Percentiles rank a stretch among this genome's conserved stretches.
Evolutionary conservation across 2,329 filamentous ascomycete species (phyloP).

Genomic region (Cadophora luteo-olivacea): DNA sequence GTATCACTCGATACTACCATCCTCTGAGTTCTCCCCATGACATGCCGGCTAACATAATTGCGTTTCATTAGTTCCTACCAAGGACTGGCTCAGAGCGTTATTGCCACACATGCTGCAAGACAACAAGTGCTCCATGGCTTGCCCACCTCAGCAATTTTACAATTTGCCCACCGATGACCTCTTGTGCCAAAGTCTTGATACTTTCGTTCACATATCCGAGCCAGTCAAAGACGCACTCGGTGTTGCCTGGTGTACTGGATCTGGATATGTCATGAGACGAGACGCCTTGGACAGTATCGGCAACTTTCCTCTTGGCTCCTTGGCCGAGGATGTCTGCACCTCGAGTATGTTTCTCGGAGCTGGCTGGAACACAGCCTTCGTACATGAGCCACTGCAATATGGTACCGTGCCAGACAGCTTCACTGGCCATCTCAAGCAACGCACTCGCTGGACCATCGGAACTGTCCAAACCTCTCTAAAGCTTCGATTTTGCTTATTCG

Average conservation of each 20-base stretch:
- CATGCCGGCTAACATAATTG: too few relatives aligned
- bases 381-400: slow-evolving; percentile 65
- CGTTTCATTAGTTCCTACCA: too few relatives aligned
- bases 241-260: slow-evolving; percentile 66
- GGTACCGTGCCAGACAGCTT: slow-evolving; percentile 65
- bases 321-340: slow-evolving; percentile 66
- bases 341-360: slow-evolving; percentile 63
- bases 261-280: slow-evolving; percentile 66
- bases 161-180: too few relatives aligned
- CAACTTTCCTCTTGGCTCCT: slow-evolving; percentile 63
- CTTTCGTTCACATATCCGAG: too few relatives aligned
- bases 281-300: slow-evolving; percentile 65
- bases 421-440: slow-evolving; percentile 62
- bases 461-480: too few relatives aligned
- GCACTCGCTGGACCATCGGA: slow-evolving; percentile 54
- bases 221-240: slow-evolving; percentile 49
- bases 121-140: too few relatives aligned
- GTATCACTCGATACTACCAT: too few relatives aligned
- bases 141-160: too few relatives aligned
- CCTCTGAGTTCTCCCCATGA: too few relatives aligned
- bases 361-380: slow-evolving; percentile 67
- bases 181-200: too few relatives aligned
- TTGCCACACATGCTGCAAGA: too few relatives aligned
- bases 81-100: too few relatives aligned
- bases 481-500: slow-evolving; percentile 46